Conservation (phyloP, 352 stramenopile species). For the Globisporangium lucens region DNA sequence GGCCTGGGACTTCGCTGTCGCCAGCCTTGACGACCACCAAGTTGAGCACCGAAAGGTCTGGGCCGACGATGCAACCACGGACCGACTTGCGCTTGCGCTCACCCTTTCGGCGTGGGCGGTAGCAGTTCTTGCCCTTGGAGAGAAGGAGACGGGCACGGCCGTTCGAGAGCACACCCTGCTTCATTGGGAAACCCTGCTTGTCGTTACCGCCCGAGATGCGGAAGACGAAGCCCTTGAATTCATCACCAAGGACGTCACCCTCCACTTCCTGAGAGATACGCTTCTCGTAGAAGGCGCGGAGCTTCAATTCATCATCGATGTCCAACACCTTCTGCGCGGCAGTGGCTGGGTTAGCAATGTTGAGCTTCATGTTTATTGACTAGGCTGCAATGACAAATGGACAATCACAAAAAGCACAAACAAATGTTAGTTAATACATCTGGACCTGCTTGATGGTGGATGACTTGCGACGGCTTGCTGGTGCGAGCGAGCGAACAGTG, state of each 20-base stretch:
- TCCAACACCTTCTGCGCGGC: conserved; percentile 99
- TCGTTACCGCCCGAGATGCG: conserved; percentile 99
- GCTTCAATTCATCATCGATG: conserved; percentile 99
- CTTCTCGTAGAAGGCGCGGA: conserved; percentile 99
- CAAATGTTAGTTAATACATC: conserved; percentile 4
- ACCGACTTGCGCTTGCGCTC: conserved; percentile 99
- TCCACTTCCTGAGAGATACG: conserved; percentile 99
- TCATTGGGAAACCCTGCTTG: conserved; percentile 99
- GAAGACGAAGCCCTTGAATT: conserved; percentile 99
- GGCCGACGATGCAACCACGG: conserved; percentile 98
- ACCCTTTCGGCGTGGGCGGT: conserved; percentile 91
- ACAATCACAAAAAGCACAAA: conserved; percentile 2
- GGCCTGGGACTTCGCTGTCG: conserved; percentile 93
- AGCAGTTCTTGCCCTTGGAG: conserved; percentile 97
- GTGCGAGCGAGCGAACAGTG: background rate
- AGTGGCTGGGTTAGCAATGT: conserved; percentile 99
- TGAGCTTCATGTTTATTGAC: conserved; percentile 95
- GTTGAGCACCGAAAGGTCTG: conserved; percentile 99
- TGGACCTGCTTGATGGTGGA: background rate
- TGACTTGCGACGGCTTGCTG: background rate
- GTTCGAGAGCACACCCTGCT: conserved; percentile 99
- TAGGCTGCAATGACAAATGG: conserved; percentile 23
- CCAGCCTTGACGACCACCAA: conserved; percentile 98
- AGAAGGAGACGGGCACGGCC: conserved; percentile 98
- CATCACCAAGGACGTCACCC: conserved; percentile 97